Percentiles rank a stretch among this genome's conserved stretches.
These are phyloP conservation scores for Protomyces inundatus DNA, from an alignment of 1,139 yeast species.

Conservation along the genomic window DNA sequence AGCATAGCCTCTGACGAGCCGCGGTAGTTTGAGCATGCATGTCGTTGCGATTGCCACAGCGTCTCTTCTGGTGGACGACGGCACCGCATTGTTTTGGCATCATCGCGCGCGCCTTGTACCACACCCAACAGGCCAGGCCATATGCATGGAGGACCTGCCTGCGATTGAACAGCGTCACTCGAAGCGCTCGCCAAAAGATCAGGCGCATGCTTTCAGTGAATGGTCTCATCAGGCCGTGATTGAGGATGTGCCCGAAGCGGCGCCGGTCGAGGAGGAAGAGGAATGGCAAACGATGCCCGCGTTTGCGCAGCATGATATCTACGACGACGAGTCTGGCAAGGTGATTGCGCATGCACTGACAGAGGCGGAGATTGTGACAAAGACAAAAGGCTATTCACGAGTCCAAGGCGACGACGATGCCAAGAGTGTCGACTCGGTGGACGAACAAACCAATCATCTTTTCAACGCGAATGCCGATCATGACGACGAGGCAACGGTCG, in stretches of 20 bases:
- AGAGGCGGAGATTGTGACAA: conserved; percentile 35
- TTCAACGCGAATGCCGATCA: conserved; percentile 47
- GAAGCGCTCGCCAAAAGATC: neutral
- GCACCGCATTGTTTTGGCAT: neutral
- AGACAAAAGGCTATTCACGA: conserved; percentile 70
- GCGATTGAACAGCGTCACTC: conserved; percentile 1
- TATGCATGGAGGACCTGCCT: neutral
- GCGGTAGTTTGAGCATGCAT: neutral
- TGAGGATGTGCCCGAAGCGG: conserved; percentile 34
- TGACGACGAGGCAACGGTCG: conserved; percentile 43
- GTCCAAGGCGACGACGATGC: conserved; percentile 87
- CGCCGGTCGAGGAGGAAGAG: conserved; percentile 4
- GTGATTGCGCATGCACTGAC: conserved; percentile 40
- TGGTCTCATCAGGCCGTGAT: conserved; percentile 22
- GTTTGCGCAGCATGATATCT: conserved; percentile 54
- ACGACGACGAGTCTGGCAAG: conserved; percentile 52
- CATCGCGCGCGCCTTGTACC: neutral
- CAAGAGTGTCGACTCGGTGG: conserved; percentile 60
- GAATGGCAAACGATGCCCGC: conserved; percentile 60
- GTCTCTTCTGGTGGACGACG: neutral
- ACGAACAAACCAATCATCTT: conserved; percentile 76
- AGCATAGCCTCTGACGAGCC: conserved; percentile 7
- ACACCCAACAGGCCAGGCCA: neutral
- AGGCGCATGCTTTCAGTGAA: conserved; percentile 12
- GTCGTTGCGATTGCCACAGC: neutral